Percentiles rank a stretch among this genome's conserved stretches.
These are phyloP conservation scores for Codiaeum variegatum DNA, from an alignment of 441 rosid species.

Conservation along the genomic window DNA sequence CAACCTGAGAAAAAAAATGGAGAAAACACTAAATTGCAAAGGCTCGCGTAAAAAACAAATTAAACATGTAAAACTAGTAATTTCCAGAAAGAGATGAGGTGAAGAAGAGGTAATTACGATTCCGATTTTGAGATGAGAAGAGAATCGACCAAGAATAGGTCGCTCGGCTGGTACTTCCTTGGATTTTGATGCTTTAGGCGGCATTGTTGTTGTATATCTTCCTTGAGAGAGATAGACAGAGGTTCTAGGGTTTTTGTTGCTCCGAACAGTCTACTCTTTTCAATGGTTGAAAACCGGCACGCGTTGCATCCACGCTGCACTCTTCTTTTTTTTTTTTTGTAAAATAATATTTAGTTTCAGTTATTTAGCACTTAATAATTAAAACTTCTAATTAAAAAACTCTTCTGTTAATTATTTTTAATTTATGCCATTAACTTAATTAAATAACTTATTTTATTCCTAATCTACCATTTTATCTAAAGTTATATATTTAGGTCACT, in stretches of 20 bases:
- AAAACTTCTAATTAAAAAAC: no score
- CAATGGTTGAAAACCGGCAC: not conserved
- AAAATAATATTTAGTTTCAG: no score
- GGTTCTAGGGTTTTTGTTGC: not conserved
- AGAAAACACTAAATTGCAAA: not conserved
- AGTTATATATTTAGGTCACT: no score
- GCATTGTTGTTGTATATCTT: constrained; percentile 40
- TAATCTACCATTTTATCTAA: no score
- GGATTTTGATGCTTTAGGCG: constrained; percentile 85
- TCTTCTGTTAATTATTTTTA: no score
- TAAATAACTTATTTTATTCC: no score
- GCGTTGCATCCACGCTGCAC: not conserved
- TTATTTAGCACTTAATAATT: no score
- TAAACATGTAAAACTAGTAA: not conserved
- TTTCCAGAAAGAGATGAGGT: not conserved
- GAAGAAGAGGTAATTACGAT: constrained; percentile 45
- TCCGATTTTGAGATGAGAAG: constrained; percentile 99
- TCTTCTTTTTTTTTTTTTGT: no score
- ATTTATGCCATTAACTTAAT: no score
- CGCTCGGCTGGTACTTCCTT: constrained; percentile 91
- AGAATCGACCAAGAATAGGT: constrained; percentile 96
- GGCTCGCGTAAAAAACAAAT: no score
- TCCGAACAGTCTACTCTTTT: not conserved
- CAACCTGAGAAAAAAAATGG: constrained; percentile 51
- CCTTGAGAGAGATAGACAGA: not conserved